Evolutionary conservation across 2,329 filamentous ascomycete species (phyloP), one percentile per base, ranked within the genome.

Genomic region (Xylaria sp.): DNA sequence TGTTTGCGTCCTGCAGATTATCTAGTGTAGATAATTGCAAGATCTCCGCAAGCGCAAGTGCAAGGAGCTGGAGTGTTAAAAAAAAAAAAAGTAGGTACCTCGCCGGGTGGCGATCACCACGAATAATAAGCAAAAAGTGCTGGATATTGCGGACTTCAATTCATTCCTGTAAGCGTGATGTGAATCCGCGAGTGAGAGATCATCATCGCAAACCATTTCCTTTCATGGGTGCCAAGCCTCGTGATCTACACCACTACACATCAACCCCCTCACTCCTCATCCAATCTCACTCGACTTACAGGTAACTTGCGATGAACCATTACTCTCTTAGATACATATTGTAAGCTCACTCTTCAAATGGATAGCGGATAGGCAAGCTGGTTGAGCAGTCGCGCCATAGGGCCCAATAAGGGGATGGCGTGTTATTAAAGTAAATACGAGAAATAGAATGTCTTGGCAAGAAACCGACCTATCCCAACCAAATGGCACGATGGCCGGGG

Each of bases 161-260:
- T 28, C 2, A 4, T 25, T 4, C 32, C 4, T 15, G 18, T 15
- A 13, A 45, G 25, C 18, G 20, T 48, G 28, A 57, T 46, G 43
- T 34, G 34, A 50, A 25, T 50, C 39, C 30, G 28, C 12, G 36
- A 32, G 59, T 28, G 20, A 60, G 9, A 56, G 48, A 39, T 32
- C 56, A 25, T 56, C 55, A 45, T 68, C 66, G 66, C 66, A 68
- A 68, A 68, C 39, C 59, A 59, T 39, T 63, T 56, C 66, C 63
- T 28, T 23, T 52, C 43, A 7, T 32, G 61, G 65, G 45, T 45
- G 66, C 66, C 66, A 68, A 65, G 66, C 48, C 56, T 45, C 34
- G 25, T 34, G 66, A 68, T 68, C 61, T 65, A 58, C 61, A 32
- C 28, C 15, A 30, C 48, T 48, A 60, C 52, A 41, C 32, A 23